Evolutionary conservation across 257 asterid genomes (phyloP).

Genomic region (Primulina eburnea): DNA sequence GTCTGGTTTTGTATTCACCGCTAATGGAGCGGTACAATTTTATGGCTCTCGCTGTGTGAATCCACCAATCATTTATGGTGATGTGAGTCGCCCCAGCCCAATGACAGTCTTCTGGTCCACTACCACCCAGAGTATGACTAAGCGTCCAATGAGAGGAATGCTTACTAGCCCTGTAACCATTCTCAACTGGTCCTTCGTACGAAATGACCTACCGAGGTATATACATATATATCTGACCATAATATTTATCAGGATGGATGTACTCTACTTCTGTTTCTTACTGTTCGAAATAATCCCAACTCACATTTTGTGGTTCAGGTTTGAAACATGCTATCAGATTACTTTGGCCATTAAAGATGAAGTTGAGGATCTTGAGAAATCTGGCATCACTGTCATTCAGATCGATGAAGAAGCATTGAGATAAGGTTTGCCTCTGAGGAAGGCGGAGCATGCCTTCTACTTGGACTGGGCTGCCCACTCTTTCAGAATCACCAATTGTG

Average conservation of each 20-base stretch:
- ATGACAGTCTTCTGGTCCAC: slow-evolving; percentile 99
- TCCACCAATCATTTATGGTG: slow-evolving; percentile 99
- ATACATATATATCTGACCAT: background rate
- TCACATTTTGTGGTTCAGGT: slow-evolving; percentile 36
- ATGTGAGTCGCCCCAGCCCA: slow-evolving; percentile 95
- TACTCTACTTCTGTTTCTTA: background rate
- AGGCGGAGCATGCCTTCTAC: slow-evolving; percentile 85
- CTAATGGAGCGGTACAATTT: slow-evolving; percentile 91
- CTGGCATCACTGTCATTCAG: slow-evolving; percentile 80
- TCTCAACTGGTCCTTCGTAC: slow-evolving; percentile 96
- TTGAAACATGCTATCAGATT: slow-evolving; percentile 88
- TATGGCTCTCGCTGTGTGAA: slow-evolving; percentile 98
- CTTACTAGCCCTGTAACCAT: slow-evolving; percentile 99
- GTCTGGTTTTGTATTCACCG: slow-evolving; percentile 93
- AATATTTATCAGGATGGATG: background rate
- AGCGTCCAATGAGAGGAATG: slow-evolving; percentile 99
- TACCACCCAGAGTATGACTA: slow-evolving; percentile 95
- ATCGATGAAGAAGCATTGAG: slow-evolving; percentile 97
- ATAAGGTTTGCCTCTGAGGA: slow-evolving; percentile 95
- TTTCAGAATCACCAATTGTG: slow-evolving; percentile 84
- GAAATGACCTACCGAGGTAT: slow-evolving; percentile 97
- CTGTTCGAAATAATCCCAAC: background rate
- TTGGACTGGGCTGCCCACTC: slow-evolving; percentile 99
- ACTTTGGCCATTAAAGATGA: slow-evolving; percentile 96
- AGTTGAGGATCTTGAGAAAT: slow-evolving; percentile 98